A percentile compares a stretch with the other conserved stretches of the same genome.
Conservation (phyloP, 2,329 filamentous ascomycete species). For the Emergomyces pasteurianus region DNA sequence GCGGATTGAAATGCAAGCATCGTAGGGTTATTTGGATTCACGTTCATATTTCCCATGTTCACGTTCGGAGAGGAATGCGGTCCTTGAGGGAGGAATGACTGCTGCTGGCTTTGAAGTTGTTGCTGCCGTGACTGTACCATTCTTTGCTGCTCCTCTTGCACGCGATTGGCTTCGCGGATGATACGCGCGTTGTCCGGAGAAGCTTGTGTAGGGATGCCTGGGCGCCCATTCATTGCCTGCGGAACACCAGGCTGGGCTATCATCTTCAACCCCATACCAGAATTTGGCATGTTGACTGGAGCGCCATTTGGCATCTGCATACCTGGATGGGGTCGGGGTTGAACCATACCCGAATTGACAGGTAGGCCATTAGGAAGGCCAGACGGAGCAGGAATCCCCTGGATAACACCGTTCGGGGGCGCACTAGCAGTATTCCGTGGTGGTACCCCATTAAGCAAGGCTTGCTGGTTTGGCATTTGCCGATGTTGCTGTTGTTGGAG, state of each 20-base stretch:
- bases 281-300: conserved; percentile 38
- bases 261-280: conserved; percentile 48
- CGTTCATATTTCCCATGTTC: conserved; percentile 30
- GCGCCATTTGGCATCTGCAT: conserved; percentile 31
- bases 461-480: conserved; percentile 24
- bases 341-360: conserved; percentile 19
- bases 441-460: conserved; percentile 31
- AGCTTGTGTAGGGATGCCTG: conserved; percentile 42
- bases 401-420: conserved; percentile 13
- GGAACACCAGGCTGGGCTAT: conserved; percentile 48
- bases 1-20: conserved; percentile 34
- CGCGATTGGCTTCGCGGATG: conserved; percentile 35
- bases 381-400: conserved; percentile 1
- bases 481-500: conserved; percentile 8
- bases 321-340: conserved; percentile 25
- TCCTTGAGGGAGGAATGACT: conserved; percentile 30
- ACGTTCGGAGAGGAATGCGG: conserved; percentile 36
- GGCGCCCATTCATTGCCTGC: conserved; percentile 24
- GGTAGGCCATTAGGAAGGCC: conserved; percentile 15
- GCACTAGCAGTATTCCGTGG: conserved; percentile 38
- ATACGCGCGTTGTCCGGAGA: conserved; percentile 37
- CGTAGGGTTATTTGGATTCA: conserved; percentile 29
- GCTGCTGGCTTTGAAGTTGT: conserved; percentile 30
- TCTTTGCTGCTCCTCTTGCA: conserved; percentile 41
- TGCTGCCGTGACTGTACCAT: conserved; percentile 46